Conservation (phyloP, 495 filamentous ascomycete genomes). For the Penicillium psychrofluorescens region DNA sequence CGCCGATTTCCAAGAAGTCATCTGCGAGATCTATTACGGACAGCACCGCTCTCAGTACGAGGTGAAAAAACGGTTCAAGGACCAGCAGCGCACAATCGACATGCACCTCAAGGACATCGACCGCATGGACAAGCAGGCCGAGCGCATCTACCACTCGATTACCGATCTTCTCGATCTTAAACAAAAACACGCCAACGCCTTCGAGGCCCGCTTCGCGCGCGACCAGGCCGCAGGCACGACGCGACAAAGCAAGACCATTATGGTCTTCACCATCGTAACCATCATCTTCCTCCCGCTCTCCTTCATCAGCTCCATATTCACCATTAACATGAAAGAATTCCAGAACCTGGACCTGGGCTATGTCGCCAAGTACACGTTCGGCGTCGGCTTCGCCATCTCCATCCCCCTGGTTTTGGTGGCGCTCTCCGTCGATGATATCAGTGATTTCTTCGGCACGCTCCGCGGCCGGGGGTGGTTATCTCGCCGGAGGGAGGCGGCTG, state of each 20-base stretch:
- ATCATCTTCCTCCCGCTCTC: slow-evolving; percentile 61
- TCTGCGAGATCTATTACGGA: slow-evolving; percentile 43
- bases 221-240: slow-evolving; percentile 59
- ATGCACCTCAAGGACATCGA: slow-evolving; percentile 57
- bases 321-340: slow-evolving; percentile 56
- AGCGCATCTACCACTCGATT: slow-evolving; percentile 55
- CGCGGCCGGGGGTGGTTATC: slow-evolving; percentile 22
- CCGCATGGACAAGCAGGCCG: slow-evolving; percentile 62
- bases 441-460: slow-evolving; percentile 23
- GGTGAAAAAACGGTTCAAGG: slow-evolving; percentile 49
- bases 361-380: slow-evolving; percentile 59
- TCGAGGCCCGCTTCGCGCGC: slow-evolving; percentile 61
- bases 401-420: slow-evolving; percentile 56
- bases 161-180: slow-evolving; percentile 55
- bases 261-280: slow-evolving; percentile 70
- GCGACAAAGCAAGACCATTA: slow-evolving; percentile 63
- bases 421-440: slow-evolving; percentile 50
- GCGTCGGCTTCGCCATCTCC: slow-evolving; percentile 58
- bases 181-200: slow-evolving; percentile 66
- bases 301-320: slow-evolving; percentile 62
- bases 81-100: slow-evolving; percentile 55
- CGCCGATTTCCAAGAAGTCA: slow-evolving; percentile 44
- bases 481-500: slow-evolving; percentile 1
- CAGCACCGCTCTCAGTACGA: slow-evolving; percentile 40
- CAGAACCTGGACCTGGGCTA: slow-evolving; percentile 42